These are phyloP conservation scores for Ceratopteris richardii DNA, from an alignment of 75 land plant genomes.

Conservation along the genomic window DNA sequence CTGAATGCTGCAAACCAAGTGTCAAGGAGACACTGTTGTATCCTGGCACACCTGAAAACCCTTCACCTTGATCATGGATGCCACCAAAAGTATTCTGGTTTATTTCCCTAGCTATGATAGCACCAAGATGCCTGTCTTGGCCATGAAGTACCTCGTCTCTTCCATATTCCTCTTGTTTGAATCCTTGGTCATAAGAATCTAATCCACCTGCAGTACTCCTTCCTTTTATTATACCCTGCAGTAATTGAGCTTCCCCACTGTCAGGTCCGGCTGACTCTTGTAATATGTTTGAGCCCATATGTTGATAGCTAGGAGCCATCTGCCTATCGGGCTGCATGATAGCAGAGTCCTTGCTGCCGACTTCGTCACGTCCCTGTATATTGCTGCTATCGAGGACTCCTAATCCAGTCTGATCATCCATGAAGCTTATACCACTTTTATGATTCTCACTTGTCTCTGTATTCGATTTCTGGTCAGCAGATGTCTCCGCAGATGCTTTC, in stretches of 20 bases:
- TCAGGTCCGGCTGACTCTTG: background rate
- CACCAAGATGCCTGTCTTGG: conserved; percentile 21
- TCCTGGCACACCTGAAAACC: conserved; percentile 13
- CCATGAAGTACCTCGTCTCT: background rate
- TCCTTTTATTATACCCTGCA: background rate
- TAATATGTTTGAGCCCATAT: background rate
- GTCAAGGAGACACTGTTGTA: conserved; percentile 54
- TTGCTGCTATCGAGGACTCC: background rate
- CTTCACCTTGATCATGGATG: conserved; percentile 21
- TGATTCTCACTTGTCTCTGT: background rate
- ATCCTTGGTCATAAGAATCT: background rate
- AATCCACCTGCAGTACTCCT: too few relatives aligned
- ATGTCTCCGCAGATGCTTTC: background rate
- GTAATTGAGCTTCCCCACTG: background rate
- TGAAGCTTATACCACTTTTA: background rate
- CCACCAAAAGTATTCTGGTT: conserved; percentile 16
- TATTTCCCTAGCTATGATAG: conserved; percentile 27
- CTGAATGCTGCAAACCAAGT: conserved; percentile 58
- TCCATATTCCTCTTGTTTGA: conserved; percentile 5
- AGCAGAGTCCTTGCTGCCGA: background rate
- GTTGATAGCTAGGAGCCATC: background rate
- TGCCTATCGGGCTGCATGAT: conserved; percentile 10
- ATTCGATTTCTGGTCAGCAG: background rate
- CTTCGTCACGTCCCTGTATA: conserved; percentile 1
- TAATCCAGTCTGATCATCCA: conserved; percentile 1